Conservation (phyloP, 495 filamentous ascomycete genomes). For the Melanomma pulvis-pyrius region DNA sequence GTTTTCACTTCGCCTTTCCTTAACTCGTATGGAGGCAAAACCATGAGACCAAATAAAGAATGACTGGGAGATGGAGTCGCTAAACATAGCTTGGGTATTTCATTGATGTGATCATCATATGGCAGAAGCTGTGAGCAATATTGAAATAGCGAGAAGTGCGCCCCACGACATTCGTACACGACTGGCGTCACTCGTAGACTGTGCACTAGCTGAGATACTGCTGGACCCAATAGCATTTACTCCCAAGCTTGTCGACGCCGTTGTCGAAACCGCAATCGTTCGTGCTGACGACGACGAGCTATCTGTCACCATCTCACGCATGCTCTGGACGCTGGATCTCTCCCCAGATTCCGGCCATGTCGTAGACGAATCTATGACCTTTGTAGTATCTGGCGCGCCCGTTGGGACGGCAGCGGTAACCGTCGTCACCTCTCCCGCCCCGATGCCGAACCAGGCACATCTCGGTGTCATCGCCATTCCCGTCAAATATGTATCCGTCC, state of each 20-base stretch:
- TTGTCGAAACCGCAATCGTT: neutral
- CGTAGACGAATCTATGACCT: neutral
- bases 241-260: neutral
- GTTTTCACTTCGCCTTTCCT: too few species aligned
- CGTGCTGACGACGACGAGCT: neutral
- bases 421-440: neutral
- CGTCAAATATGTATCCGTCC: neutral
- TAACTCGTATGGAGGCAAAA: neutral
- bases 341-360: neutral
- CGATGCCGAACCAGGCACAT: neutral
- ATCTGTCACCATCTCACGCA: neutral
- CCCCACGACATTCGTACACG: too few species aligned
- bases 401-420: neutral
- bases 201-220: neutral
- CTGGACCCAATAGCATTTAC: neutral
- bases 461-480: neutral
- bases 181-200: neutral
- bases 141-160: too few species aligned
- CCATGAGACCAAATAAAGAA: neutral
- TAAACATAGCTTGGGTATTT: too few species aligned
- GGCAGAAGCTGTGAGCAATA: too few species aligned
- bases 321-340: neutral
- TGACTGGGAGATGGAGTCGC: neutral
- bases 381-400: neutral
- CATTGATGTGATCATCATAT: too few species aligned